Percentiles rank a stretch among this genome's conserved stretches.
Evolutionary conservation across 2,329 filamentous ascomycete species (phyloP).

Genomic region (Cladosporium sp.): DNA sequence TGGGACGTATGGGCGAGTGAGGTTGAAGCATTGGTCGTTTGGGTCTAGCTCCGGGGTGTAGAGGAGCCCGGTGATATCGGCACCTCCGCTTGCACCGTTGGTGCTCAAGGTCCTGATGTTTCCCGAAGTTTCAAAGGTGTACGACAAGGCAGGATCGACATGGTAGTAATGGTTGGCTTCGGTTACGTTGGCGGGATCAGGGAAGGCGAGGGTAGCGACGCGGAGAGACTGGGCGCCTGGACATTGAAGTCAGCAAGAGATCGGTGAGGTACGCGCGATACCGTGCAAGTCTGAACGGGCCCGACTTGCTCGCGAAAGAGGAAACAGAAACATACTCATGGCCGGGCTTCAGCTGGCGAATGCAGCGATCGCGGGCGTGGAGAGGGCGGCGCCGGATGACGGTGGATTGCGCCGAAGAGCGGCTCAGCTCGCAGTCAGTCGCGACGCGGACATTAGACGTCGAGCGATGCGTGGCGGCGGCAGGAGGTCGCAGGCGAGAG

Average conservation of each 20-base stretch:
- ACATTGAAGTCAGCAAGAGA: conserved; percentile 13
- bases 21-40: conserved; percentile 56
- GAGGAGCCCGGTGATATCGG: conserved; percentile 67
- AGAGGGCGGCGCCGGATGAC: not conserved
- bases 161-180: conserved; percentile 12
- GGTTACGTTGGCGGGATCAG: conserved; percentile 18
- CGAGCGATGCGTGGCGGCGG: too few species aligned
- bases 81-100: conserved; percentile 55
- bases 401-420: not conserved
- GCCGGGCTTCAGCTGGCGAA: conserved; percentile 15
- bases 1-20: conserved; percentile 62
- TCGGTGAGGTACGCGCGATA: not conserved
- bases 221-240: conserved; percentile 25
- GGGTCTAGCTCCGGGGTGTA: conserved; percentile 68
- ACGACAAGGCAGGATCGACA: conserved; percentile 27
- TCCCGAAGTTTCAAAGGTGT: conserved; percentile 29
- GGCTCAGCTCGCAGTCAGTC: not conserved
- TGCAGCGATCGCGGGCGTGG: not conserved
- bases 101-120: conserved; percentile 73
- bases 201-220: conserved; percentile 27
- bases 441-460: too few species aligned
- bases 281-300: too few species aligned
- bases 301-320: not conserved
- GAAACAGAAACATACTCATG: conserved; percentile 34
- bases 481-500: too few species aligned